Base-by-base conservation (phyloP, 2,329 filamentous ascomycete genomes). In the Chlorencoelia australis region DNA sequence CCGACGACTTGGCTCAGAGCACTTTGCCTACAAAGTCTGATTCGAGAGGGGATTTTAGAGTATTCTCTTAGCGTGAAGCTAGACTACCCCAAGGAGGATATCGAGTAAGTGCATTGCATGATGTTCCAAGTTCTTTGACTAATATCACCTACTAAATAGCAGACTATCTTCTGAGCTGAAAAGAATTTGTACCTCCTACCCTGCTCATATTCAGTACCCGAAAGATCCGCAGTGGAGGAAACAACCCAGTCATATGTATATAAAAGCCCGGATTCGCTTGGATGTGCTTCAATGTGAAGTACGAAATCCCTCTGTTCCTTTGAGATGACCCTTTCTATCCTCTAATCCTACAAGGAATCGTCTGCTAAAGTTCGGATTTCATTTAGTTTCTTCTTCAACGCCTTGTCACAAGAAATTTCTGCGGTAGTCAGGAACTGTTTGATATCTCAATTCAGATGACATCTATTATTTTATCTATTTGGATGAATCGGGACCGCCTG, bases 371-470 rank as follows among this genome's bases (percentile, higher is more conserved):
- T n/a, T n/a, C n/a, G n/a, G n/a, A n/a, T n/a, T n/a, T n/a, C n/a
- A n/a, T n/a, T n/a, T n/a, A 42, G 38, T 16, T 54, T 55, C 26
- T 37, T 52, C 8, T 42, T 52, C 18, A 49, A 55, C 29, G 46
- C 49, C 3, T 42, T 46, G 16, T 43, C 49, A 20, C 43, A 48
- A 7, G 47, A 47, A 2, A 33, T 50, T 16, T 32, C 35, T n/a
- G n/a, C n/a, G 46, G 44, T 34, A 41, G 39, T 2, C 46, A 53
- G 40, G 35, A 35, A 11, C 43, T 54, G n/a, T 32, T 55, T 3
- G 39, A 49, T 30, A 47, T 47, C 9, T 44, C 51, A 5, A 44
- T 52, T 41, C 45, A 54, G 28, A 51, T 50, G 15, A 46, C 54
- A 14, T 50, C 52, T 9, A 35, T 49, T 19, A 40, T 41, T 11